Evolutionary conservation across 1,284 basidiomycete genomes (phyloP).

Genomic region (Pseudozyma sp.): DNA sequence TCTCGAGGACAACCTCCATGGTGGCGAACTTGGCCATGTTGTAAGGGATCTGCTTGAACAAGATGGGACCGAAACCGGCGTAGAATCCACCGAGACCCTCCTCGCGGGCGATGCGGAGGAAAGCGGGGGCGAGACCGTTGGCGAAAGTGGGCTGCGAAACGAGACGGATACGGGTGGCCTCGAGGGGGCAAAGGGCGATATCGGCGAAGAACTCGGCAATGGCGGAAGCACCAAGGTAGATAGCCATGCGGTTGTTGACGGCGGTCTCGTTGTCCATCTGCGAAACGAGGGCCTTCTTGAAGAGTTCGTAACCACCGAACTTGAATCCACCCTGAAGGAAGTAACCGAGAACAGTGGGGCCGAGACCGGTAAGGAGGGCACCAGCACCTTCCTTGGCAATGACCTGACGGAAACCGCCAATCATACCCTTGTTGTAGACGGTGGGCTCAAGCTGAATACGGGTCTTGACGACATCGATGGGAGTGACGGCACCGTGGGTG

Average conservation of each 20-base stretch:
- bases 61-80: constrained; percentile 71
- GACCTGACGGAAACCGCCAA: constrained; percentile 68
- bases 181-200: constrained; percentile 69
- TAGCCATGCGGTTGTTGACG: constrained; percentile 64
- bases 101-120: constrained; percentile 63
- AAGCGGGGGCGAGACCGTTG: constrained; percentile 66
- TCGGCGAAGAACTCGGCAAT: constrained; percentile 69
- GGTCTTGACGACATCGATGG: constrained; percentile 76
- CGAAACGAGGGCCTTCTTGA: constrained; percentile 68
- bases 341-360: constrained; percentile 67
- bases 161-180: constrained; percentile 69
- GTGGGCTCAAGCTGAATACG: constrained; percentile 88
- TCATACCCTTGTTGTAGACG: constrained; percentile 73
- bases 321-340: constrained; percentile 69
- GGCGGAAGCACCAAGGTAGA: constrained; percentile 68
- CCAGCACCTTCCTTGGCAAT: constrained; percentile 65
- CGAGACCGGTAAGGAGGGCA: constrained; percentile 68
- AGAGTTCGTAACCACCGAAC: constrained; percentile 69
- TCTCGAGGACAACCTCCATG: constrained; percentile 70
- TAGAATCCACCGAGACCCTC: constrained; percentile 68
- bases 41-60: constrained; percentile 69
- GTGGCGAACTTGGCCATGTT: constrained; percentile 72
- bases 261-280: constrained; percentile 66
- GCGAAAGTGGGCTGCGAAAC: constrained; percentile 68
- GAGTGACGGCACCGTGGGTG: constrained; percentile 79